Conservation (phyloP, 106 monocot species). For the Allium sativum region DNA sequence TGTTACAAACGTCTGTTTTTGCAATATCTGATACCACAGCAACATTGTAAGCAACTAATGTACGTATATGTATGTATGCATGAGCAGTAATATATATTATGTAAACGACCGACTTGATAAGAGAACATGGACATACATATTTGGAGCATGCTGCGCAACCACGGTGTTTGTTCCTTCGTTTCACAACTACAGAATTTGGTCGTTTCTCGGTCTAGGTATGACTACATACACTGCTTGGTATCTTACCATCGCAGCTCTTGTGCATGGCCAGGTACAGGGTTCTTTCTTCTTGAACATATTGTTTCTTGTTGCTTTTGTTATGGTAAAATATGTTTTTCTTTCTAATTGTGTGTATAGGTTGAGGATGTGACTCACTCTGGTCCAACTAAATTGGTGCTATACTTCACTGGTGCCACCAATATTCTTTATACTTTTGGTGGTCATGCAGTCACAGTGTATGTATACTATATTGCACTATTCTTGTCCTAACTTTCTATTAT, state of each 20-base stretch:
- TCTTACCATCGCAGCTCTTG: slow-evolving; percentile 56
- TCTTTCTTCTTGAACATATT: not conserved
- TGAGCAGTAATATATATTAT: too few relatives aligned
- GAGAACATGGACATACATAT: too few relatives aligned
- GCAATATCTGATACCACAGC: too few relatives aligned
- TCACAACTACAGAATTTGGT: too few relatives aligned
- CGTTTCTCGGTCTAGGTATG: slow-evolving; percentile 58
- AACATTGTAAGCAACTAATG: too few relatives aligned
- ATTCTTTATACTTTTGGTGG: slow-evolving; percentile 95
- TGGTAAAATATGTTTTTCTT: not conserved
- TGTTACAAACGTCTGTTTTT: too few relatives aligned
- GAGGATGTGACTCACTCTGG: slow-evolving; percentile 41
- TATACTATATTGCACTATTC: not conserved
- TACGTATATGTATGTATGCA: too few relatives aligned
- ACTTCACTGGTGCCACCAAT: slow-evolving; percentile 97
- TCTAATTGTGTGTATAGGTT: slow-evolving; percentile 17
- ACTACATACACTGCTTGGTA: slow-evolving; percentile 93
- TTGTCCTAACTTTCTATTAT: not conserved
- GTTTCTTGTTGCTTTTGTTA: not conserved
- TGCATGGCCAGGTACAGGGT: slow-evolving; percentile 57
- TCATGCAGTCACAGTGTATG: slow-evolving; percentile 93
- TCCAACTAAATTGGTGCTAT: slow-evolving; percentile 61
- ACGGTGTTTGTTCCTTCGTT: too few relatives aligned
- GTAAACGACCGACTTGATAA: too few relatives aligned
- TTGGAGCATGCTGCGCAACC: too few relatives aligned